Conservation (phyloP, 805 yeast genomes). For the Cyberlindnera maritima region DNA sequence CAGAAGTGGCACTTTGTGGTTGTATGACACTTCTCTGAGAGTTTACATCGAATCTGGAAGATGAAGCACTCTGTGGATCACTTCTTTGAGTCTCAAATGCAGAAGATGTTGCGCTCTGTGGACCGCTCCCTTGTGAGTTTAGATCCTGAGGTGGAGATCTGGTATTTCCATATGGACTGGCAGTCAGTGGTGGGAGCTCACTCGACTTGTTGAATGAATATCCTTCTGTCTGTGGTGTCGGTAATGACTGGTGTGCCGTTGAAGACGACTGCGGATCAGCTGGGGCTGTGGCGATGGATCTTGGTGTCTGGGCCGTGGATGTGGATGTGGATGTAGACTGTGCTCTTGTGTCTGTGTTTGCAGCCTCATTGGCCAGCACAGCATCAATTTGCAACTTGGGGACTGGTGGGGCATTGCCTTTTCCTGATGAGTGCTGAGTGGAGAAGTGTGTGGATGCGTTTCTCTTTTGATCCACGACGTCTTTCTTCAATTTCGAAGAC, state of each 20-base stretch:
- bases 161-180: not conserved
- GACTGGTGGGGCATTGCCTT: not conserved
- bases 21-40: not conserved
- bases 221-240: not conserved
- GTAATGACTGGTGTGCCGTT: not conserved
- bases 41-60: not conserved
- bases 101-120: constrained; percentile 1
- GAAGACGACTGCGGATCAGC: not conserved
- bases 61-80: not conserved
- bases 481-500: not conserved
- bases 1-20: constrained; percentile 8
- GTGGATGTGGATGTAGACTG: not conserved
- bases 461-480: constrained; percentile 14
- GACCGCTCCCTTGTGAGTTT: not conserved
- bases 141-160: not conserved
- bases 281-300: not conserved
- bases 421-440: not conserved
- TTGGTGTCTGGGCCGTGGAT: too few relatives aligned
- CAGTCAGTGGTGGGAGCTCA: constrained; percentile 1
- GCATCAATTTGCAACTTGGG: constrained; percentile 17
- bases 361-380: constrained; percentile 11
- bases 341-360: not conserved
- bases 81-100: not conserved
- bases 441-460: constrained; percentile 19
- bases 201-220: constrained; percentile 8